Evolutionary conservation across 495 filamentous ascomycete species (phyloP), one percentile per base, ranked within the genome.

Genomic region (Trichocladium antarcticum): DNA sequence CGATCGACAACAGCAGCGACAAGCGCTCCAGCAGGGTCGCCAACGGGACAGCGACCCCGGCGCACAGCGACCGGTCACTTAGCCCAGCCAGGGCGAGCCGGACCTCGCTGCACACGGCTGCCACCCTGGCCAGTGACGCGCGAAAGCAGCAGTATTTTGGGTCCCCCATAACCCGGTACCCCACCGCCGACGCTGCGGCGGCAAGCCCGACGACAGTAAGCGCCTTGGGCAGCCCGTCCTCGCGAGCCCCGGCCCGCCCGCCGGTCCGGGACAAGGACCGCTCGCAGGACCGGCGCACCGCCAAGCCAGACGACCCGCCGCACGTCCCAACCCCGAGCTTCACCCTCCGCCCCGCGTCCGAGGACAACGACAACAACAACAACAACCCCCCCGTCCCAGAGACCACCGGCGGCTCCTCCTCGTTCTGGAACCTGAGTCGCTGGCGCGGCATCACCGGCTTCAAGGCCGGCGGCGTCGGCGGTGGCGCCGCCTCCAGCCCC

Each of bases 1-100:
- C 82, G 28, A 74, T 89, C 47, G 78, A 73, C 35, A 51, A 65
- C 16, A 56, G 62, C 1, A 53, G 59, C 29, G 59, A 62, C 50
- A 65, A 59, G 14, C 52, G 62, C 8, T 69, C 63, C 9, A 56
- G 60, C 19, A 36, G 54, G 8, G 48, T 64, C 11, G 59, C 58
- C 17, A 54, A 58, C 28, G 58, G 55, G 5, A 51, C 51, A 1
- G 40, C 44, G 6, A 68, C 68, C 7, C 62, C 68, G 2, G 49
- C 67, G 20, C 61, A 63, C 10, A 71, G 65, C 47, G 72, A 74
- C 51, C 64, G 74, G n/a, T 75, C 72, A 0, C 44, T 70, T 0
- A 75, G 73, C 31, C 75, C 75, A 1, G 64, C 53, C n/a, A 75
- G 75, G 46, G 57, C 66, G 15, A 53, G 47, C 28, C 47, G 62